Percentiles rank a stretch among this genome's conserved stretches.
Conservation (phyloP, 257 asterid species). For the Linaria vulgaris region DNA sequence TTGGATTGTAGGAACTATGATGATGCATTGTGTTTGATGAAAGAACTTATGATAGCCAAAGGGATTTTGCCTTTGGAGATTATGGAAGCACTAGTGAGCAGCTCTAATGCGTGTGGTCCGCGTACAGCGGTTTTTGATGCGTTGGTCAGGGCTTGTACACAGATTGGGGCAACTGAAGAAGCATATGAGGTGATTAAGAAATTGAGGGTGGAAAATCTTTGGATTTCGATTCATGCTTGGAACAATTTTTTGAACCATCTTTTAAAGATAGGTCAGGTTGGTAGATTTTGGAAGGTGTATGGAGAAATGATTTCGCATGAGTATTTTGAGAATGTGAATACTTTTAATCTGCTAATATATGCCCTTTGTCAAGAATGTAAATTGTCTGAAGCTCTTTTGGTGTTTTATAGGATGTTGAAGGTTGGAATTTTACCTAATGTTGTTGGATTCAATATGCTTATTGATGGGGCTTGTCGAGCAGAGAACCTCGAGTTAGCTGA, state of each 20-base stretch:
- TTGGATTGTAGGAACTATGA: conserved; percentile 52
- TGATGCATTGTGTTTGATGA: conserved; percentile 59
- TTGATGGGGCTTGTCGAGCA: conserved; percentile 67
- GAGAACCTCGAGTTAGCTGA: conserved; percentile 53
- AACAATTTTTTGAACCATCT: conserved; percentile 76
- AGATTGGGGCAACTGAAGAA: conserved; percentile 54
- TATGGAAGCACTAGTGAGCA: conserved; percentile 44
- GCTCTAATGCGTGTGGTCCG: conserved; percentile 21
- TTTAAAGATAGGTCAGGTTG: conserved; percentile 48
- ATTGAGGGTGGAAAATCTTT: conserved; percentile 34
- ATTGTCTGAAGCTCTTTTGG: conserved; percentile 58
- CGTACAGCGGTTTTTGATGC: conserved; percentile 52
- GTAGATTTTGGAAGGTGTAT: conserved; percentile 56
- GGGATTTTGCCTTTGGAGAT: conserved; percentile 59
- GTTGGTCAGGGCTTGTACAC: conserved; percentile 70
- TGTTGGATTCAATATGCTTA: conserved; percentile 66
- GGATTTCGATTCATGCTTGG: conserved; percentile 72
- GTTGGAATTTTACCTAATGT: conserved; percentile 58
- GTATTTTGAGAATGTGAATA: conserved; percentile 63
- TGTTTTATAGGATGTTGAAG: conserved; percentile 68
- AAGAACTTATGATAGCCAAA: conserved; percentile 52
- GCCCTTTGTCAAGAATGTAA: conserved; percentile 64
- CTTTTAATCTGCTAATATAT: conserved; percentile 60
- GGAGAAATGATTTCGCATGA: conserved; percentile 63
- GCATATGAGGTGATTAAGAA: conserved; percentile 62